phyloP scores from a whole-genome alignment of 139 green algal genomes.

The Mychonastes homosphaera region DNA sequence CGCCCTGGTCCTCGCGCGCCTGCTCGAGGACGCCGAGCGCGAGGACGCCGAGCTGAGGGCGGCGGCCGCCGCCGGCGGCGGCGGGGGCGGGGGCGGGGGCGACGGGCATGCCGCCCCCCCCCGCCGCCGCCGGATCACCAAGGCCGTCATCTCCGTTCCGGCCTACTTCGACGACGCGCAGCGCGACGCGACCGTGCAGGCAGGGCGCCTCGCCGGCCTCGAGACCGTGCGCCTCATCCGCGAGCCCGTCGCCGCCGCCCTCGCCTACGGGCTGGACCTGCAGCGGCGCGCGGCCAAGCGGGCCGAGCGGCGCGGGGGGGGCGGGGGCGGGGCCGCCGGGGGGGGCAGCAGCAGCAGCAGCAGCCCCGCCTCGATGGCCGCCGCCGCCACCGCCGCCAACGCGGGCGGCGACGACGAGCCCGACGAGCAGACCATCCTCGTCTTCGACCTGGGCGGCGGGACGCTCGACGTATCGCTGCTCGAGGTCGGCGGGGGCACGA shows the following conservation, averaged over 20 bases:
- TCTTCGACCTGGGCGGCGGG: slow-evolving; percentile 84
- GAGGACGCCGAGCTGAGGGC: too few species aligned
- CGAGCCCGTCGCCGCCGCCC: slow-evolving; percentile 75
- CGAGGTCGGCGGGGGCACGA: slow-evolving; percentile 68
- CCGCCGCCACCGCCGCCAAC: too few species aligned
- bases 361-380: too few species aligned
- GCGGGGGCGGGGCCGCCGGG: too few species aligned
- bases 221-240: slow-evolving; percentile 66
- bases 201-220: slow-evolving; percentile 69
- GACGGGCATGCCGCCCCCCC: too few species aligned
- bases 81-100: too few species aligned
- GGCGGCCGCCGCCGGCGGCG: slow-evolving; percentile 1
- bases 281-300: too few species aligned
- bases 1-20: slow-evolving; percentile 42
- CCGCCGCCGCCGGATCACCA: slow-evolving; percentile 40
- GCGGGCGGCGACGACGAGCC: too few species aligned
- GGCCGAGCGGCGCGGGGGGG: too few species aligned
- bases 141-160: slow-evolving; percentile 81
- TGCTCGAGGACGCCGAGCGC: slow-evolving; percentile 47
- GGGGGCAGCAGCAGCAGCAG: too few species aligned
- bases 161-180: slow-evolving; percentile 78
- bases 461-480: slow-evolving; percentile 83
- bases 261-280: slow-evolving; percentile 78
- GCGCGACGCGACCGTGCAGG: slow-evolving; percentile 59
- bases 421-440: slow-evolving; percentile 69